Evolutionary conservation across 2,329 filamentous ascomycete genomes (phyloP), one percentile per base, ranked within the genome.

Genomic region (Ustilaginoidea virens): DNA sequence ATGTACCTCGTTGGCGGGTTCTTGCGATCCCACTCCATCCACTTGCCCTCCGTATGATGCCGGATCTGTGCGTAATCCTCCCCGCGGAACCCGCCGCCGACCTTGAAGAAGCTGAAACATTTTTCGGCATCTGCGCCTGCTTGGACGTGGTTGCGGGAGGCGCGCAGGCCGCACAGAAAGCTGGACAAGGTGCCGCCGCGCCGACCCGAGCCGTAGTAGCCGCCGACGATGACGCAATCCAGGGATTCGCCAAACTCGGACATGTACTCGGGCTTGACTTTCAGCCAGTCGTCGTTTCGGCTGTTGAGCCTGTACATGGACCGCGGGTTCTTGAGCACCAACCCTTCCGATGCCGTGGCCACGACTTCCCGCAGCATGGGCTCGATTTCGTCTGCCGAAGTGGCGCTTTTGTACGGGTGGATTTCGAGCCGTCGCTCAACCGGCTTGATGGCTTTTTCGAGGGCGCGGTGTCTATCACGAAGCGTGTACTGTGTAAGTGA

Each of bases 231-330:
- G 10, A 94, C 59, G 39, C 85, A 83, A 48, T 98, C 90, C 4
- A 98, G 69, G 1, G 79, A 82, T 53, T 96, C 87, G 36, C 90
- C 90, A 48, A 90, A 93, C 37, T 93, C 87, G 2, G 76, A 76
- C 86, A 96, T 94, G 51, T 98, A 98, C 39, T 98, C 90, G 1
- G 90, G 90, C 45, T 98, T 98, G 7, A 98, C 86, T 49, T 98
- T 98, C 56, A 94, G 78, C 90, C 90, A 98, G 52, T 93, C 82
- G 42, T 92, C 81, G 43, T 92, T 90, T 27, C 90, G 78, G 40
- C 82, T 80, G 45, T 92, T 93, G 7, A 96, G 64, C 5, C 73
- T 68, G 49, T 98, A 98, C 44, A 72, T 67, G 1, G 86, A 92
- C 5, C 78, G 67, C 6, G 90, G 90, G 37, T 93, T 96, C 58